These are phyloP conservation scores for Gossypium longicalyx DNA, from an alignment of 345 rosid species.

Conservation along the genomic window DNA sequence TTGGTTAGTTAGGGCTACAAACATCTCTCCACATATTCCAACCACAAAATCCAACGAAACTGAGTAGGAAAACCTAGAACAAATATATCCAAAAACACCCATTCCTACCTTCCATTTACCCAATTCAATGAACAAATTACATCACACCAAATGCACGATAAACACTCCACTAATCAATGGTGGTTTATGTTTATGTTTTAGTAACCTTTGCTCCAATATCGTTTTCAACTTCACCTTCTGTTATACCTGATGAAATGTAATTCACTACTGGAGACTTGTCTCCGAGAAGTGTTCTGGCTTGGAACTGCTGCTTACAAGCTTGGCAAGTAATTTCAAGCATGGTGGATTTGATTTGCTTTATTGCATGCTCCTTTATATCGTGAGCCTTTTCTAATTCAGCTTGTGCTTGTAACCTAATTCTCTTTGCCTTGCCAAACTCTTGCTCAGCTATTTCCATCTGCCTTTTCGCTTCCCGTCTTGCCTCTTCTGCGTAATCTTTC, in stretches of 20 bases:
- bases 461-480: slow-evolving; percentile 54
- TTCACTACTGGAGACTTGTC: slow-evolving; percentile 35
- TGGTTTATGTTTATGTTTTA: neutral
- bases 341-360: slow-evolving; percentile 58
- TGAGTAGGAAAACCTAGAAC: too few species aligned
- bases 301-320: slow-evolving; percentile 65
- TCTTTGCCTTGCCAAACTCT: slow-evolving; percentile 73
- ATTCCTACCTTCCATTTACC: neutral
- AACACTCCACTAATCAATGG: neutral
- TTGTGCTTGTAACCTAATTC: slow-evolving; percentile 70
- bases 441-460: slow-evolving; percentile 77
- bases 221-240: slow-evolving; percentile 33
- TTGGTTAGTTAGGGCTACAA: too few species aligned
- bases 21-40: neutral
- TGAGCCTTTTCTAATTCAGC: slow-evolving; percentile 68
- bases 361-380: slow-evolving; percentile 54
- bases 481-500: slow-evolving; percentile 55
- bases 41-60: neutral
- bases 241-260: neutral
- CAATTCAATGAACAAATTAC: slow-evolving; percentile 6
- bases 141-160: slow-evolving; percentile 5
- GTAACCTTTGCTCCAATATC: slow-evolving; percentile 1
- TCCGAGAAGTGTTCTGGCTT: slow-evolving; percentile 30
- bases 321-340: slow-evolving; percentile 71
- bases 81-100: neutral